Conservation (phyloP, 1,284 basidiomycete genomes). For the Papiliotrema flavescens region DNA sequence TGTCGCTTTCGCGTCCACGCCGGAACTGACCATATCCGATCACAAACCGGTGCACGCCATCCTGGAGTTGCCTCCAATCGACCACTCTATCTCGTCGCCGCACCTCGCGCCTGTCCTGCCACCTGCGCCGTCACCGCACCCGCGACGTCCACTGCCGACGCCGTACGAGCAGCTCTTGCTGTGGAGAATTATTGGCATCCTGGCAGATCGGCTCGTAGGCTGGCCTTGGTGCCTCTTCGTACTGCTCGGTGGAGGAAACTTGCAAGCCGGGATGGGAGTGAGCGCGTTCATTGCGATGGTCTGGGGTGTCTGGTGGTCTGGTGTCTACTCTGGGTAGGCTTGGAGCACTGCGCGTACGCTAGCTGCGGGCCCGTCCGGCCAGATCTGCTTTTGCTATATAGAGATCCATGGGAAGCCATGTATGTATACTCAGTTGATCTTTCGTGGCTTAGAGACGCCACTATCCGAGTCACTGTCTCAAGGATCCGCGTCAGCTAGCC, state of each 20-base stretch:
- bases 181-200: slow-evolving; percentile 23
- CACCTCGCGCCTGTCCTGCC: slow-evolving; percentile 33
- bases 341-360: too few relatives aligned
- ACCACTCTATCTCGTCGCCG: slow-evolving; percentile 25
- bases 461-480: too few relatives aligned
- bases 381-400: too few relatives aligned
- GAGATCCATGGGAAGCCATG: too few relatives aligned
- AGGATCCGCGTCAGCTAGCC: too few relatives aligned
- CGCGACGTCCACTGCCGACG: slow-evolving; percentile 20
- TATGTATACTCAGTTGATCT: too few relatives aligned
- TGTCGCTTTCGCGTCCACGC: slow-evolving; percentile 36
- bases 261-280: slow-evolving; percentile 38
- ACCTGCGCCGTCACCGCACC: slow-evolving; percentile 23
- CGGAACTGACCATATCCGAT: slow-evolving; percentile 45
- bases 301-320: slow-evolving; percentile 43
- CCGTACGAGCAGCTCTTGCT: slow-evolving; percentile 27
- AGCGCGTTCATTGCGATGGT: slow-evolving; percentile 41
- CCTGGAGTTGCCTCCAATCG: slow-evolving; percentile 28
- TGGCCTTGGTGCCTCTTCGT: slow-evolving; percentile 41
- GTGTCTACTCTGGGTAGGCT: slow-evolving; percentile 18
- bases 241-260: slow-evolving; percentile 40
- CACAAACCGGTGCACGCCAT: slow-evolving; percentile 50
- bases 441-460: too few relatives aligned
- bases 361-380: too few relatives aligned
- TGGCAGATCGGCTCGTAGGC: slow-evolving; percentile 38